Conservation (phyloP, 768 basidiomycete genomes). For the Dacryopinax primogenitus region DNA sequence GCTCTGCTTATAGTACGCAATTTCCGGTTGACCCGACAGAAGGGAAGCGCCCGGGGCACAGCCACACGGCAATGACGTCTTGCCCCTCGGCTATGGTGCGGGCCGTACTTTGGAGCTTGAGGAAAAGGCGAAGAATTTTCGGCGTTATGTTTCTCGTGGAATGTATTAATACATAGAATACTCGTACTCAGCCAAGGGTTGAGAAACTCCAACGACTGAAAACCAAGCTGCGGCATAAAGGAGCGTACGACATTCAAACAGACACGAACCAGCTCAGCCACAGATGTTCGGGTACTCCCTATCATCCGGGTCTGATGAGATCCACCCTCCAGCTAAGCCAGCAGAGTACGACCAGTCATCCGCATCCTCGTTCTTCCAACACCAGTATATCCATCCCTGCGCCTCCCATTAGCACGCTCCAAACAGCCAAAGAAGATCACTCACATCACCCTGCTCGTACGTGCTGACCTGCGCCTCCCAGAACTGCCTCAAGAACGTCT, state of each 20-base stretch:
- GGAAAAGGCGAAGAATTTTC: too few relatives aligned
- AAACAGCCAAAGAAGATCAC: neutral
- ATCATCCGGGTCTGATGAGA: conserved; percentile 55
- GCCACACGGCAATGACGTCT: too few relatives aligned
- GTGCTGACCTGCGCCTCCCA: conserved; percentile 70
- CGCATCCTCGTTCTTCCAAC: conserved; percentile 36
- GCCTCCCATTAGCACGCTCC: neutral
- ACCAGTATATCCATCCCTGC: conserved; percentile 7
- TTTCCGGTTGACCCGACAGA: too few relatives aligned
- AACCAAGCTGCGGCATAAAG: neutral
- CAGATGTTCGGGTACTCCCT: conserved; percentile 54
- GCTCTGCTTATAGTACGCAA: too few relatives aligned
- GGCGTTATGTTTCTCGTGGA: too few relatives aligned
- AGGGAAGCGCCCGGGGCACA: too few relatives aligned
- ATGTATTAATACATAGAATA: too few relatives aligned
- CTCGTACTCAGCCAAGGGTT: too few relatives aligned
- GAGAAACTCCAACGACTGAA: too few relatives aligned
- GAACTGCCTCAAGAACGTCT: conserved; percentile 36
- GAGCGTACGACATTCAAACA: too few relatives aligned
- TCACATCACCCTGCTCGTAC: conserved; percentile 46
- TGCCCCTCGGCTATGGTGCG: too few relatives aligned
- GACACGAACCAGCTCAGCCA: conserved; percentile 25
- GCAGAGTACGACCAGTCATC: conserved; percentile 69
- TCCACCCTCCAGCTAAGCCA: conserved; percentile 65
- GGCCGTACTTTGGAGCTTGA: too few relatives aligned